Percentiles rank a stretch among this genome's conserved stretches.
These are phyloP conservation scores for Albifimbria verrucaria DNA, from an alignment of 2,329 filamentous ascomycete genomes.

Conservation along the genomic window DNA sequence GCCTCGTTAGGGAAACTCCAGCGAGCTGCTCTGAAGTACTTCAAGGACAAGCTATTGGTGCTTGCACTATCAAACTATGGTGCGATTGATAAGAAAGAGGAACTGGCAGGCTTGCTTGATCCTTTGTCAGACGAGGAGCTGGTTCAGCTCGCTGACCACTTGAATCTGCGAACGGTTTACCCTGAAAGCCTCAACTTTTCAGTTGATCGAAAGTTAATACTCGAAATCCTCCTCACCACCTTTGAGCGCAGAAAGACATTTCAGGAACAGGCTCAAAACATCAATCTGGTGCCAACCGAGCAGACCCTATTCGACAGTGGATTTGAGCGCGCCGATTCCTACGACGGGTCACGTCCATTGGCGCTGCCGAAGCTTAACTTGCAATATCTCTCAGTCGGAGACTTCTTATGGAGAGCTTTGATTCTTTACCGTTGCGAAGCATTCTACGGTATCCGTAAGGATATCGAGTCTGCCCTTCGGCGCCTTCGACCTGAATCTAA, in stretches of 20 bases:
- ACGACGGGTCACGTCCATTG: slow-evolving; percentile 82
- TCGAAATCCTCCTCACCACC: slow-evolving; percentile 69
- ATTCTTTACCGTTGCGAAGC: slow-evolving; percentile 85
- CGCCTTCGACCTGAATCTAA: slow-evolving; percentile 69
- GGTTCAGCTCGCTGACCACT: slow-evolving; percentile 59
- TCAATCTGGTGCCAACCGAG: slow-evolving; percentile 83
- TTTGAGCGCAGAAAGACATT: slow-evolving; percentile 80
- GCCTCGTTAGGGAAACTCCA: slow-evolving; percentile 75
- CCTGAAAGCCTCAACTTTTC: slow-evolving; percentile 65
- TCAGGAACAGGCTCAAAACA: slow-evolving; percentile 69
- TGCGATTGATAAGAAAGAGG: slow-evolving; percentile 74
- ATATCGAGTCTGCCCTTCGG: slow-evolving; percentile 79
- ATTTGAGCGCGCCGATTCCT: slow-evolving; percentile 77
- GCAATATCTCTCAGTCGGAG: slow-evolving; percentile 90
- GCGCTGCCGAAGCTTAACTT: slow-evolving; percentile 93
- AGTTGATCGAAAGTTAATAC: slow-evolving; percentile 60
- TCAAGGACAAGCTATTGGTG: slow-evolving; percentile 87
- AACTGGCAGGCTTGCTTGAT: slow-evolving; percentile 73
- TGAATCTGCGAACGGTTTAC: slow-evolving; percentile 81
- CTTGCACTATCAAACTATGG: slow-evolving; percentile 90
- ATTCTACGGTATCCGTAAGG: slow-evolving; percentile 89
- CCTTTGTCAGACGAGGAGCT: slow-evolving; percentile 74
- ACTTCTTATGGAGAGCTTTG: slow-evolving; percentile 95
- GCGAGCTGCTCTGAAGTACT: slow-evolving; percentile 71
- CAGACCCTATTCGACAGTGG: slow-evolving; percentile 73